These are phyloP conservation scores for Tephrocybe sp. DNA, from an alignment of 768 basidiomycete species.

Conservation along the genomic window DNA sequence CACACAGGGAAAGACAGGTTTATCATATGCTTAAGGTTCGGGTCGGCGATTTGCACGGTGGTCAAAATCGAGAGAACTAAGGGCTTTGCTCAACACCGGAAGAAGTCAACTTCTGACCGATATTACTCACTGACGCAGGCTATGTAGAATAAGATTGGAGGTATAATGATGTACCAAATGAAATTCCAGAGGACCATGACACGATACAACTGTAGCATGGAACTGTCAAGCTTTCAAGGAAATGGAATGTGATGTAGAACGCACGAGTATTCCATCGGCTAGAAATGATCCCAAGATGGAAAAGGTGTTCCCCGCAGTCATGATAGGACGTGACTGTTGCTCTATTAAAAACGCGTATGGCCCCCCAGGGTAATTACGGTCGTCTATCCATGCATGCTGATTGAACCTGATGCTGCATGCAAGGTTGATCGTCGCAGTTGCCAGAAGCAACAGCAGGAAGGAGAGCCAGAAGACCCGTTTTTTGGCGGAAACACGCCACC, in stretches of 20 bases:
- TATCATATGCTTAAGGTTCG: slow-evolving; percentile 22
- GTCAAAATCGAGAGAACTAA: slow-evolving; percentile 32
- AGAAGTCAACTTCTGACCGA: background rate
- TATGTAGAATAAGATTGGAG: slow-evolving; percentile 9
- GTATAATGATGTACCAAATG: slow-evolving; percentile 7
- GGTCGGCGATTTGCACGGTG: slow-evolving; percentile 29
- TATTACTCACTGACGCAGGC: slow-evolving; percentile 9
- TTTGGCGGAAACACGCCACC: slow-evolving; percentile 3
- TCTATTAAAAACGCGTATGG: slow-evolving; percentile 29
- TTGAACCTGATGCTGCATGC: slow-evolving; percentile 20
- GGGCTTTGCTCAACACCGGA: background rate
- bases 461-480: slow-evolving; percentile 2
- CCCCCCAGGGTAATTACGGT: slow-evolving; percentile 32
- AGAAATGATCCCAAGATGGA: slow-evolving; percentile 31
- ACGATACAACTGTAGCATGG: slow-evolving; percentile 11
- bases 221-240: no score
- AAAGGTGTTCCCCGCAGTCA: slow-evolving; percentile 22
- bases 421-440: slow-evolving; percentile 17
- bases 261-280: slow-evolving; percentile 38
- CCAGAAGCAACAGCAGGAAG: slow-evolving; percentile 3
- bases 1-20: slow-evolving; percentile 31
- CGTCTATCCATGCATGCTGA: slow-evolving; percentile 31
- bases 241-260: no score
- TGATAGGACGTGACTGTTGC: slow-evolving; percentile 23
- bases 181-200: slow-evolving; percentile 12